Evolutionary conservation across 352 stramenopile genomes (phyloP).

Genomic region (Pythium sukuiense): DNA sequence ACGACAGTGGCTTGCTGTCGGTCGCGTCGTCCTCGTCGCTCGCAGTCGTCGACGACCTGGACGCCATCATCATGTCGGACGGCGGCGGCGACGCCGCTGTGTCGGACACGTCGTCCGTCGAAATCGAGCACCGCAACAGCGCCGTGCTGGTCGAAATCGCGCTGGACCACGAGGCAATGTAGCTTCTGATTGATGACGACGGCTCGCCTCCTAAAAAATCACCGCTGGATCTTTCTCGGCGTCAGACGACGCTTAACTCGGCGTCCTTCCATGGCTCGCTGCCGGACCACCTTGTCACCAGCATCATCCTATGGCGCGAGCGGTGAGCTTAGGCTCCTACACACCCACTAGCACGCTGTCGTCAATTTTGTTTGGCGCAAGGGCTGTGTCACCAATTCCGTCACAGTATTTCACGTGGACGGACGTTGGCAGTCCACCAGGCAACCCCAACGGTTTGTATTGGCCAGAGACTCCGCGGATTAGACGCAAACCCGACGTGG

Average conservation of each 20-base stretch:
- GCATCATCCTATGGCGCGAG: conserved; percentile 1
- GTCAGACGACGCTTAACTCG: conserved; percentile 1
- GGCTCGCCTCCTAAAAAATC: not conserved
- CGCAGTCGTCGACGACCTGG: conserved; percentile 8
- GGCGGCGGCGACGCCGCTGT: conserved; percentile 23
- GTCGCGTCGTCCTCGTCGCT: conserved; percentile 13
- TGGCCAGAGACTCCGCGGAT: conserved; percentile 6
- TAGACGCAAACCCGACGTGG: conserved; percentile 22
- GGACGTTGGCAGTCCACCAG: not conserved
- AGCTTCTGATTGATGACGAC: conserved; percentile 14
- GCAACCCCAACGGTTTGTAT: not conserved
- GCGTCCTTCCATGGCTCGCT: conserved; percentile 19
- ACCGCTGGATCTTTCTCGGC: not conserved
- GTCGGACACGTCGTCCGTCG: conserved; percentile 33
- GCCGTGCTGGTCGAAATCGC: conserved; percentile 6
- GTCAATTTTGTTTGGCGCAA: not conserved
- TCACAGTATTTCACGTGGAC: not conserved
- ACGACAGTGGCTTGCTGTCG: conserved; percentile 21
- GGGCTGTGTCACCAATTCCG: not conserved
- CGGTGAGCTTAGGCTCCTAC: conserved; percentile 8
- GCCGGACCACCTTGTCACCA: conserved; percentile 3
- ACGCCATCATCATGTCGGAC: conserved; percentile 23
- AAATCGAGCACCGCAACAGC: conserved; percentile 20
- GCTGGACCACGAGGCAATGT: conserved; percentile 18
- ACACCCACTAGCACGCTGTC: not conserved